Percentiles rank a stretch among this genome's conserved stretches.
phyloP scores from a whole-genome alignment of 2,329 filamentous ascomycete species.

The Fusarium sp. region DNA sequence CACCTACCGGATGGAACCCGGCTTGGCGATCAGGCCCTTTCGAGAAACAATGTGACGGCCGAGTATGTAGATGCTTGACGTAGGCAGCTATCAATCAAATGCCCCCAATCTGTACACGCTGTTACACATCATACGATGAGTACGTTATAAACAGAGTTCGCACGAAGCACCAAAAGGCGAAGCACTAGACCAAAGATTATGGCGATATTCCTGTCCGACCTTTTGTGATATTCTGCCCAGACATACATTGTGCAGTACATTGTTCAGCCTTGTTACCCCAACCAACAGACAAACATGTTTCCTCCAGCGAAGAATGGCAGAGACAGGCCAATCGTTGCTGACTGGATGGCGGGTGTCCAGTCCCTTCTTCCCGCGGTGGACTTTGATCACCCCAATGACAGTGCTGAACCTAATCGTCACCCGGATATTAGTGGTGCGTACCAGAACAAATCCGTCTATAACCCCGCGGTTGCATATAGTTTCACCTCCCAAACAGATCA shows the following conservation, averaged over 20 bases:
- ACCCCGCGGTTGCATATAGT: neutral
- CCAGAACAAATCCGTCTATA: neutral
- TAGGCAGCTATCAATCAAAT: neutral
- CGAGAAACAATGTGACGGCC: neutral
- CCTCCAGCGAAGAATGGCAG: neutral
- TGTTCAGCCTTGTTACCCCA: neutral
- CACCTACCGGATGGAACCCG: neutral
- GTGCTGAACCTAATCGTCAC: neutral
- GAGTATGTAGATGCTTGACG: neutral
- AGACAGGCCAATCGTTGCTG: neutral
- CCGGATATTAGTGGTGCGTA: neutral
- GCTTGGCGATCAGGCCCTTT: neutral
- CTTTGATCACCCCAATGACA: neutral
- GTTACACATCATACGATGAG: neutral
- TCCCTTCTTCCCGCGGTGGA: neutral
- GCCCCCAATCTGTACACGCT: neutral
- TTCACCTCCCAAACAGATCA: neutral
- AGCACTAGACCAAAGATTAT: neutral
- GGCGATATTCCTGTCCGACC: neutral
- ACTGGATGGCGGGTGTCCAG: slow-evolving; percentile 5
- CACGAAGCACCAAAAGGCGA: neutral
- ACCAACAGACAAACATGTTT: neutral
- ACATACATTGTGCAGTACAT: neutral
- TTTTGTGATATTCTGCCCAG: neutral
- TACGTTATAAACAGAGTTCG: neutral